Percentiles rank a stretch among this genome's conserved stretches.
These are phyloP conservation scores for Stropharia rugosoannulata DNA, from an alignment of 768 basidiomycete species.

Conservation along the genomic window DNA sequence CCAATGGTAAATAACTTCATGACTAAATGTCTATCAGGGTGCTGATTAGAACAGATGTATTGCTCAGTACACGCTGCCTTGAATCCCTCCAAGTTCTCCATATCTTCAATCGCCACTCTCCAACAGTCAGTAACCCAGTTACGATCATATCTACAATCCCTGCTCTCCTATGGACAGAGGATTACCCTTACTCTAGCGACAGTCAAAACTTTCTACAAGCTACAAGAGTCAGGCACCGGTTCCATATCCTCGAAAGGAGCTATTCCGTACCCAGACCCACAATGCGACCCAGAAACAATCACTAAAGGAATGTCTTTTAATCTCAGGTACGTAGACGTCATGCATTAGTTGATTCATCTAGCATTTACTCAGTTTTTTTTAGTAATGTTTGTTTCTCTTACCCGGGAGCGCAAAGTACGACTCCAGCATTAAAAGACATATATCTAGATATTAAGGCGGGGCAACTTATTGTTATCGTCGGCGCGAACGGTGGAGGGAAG, in stretches of 20 bases:
- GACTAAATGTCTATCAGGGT: background rate
- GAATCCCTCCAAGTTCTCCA: slow-evolving; percentile 32
- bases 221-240: background rate
- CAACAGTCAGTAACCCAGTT: slow-evolving; percentile 34
- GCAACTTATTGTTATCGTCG: slow-evolving; percentile 55
- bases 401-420: slow-evolving; percentile 37
- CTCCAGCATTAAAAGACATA: slow-evolving; percentile 35
- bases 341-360: background rate
- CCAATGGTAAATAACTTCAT: slow-evolving; percentile 26
- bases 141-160: slow-evolving; percentile 19
- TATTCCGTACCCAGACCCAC: slow-evolving; percentile 20
- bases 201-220: slow-evolving; percentile 32
- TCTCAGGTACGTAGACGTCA: slow-evolving; percentile 13
- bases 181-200: slow-evolving; percentile 24
- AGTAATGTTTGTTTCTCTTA: slow-evolving; percentile 57
- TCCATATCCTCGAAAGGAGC: slow-evolving; percentile 17
- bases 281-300: slow-evolving; percentile 4
- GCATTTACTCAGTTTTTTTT: background rate
- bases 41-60: slow-evolving; percentile 26
- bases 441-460: slow-evolving; percentile 45
- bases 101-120: slow-evolving; percentile 39
- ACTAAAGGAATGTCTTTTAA: slow-evolving; percentile 24
- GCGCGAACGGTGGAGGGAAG: slow-evolving; percentile 56
- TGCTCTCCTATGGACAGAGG: slow-evolving; percentile 15
- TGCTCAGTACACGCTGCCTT: slow-evolving; percentile 31